These are phyloP conservation scores for Pichia sp. DNA, from an alignment of 1,139 yeast genomes.

Conservation along the genomic window DNA sequence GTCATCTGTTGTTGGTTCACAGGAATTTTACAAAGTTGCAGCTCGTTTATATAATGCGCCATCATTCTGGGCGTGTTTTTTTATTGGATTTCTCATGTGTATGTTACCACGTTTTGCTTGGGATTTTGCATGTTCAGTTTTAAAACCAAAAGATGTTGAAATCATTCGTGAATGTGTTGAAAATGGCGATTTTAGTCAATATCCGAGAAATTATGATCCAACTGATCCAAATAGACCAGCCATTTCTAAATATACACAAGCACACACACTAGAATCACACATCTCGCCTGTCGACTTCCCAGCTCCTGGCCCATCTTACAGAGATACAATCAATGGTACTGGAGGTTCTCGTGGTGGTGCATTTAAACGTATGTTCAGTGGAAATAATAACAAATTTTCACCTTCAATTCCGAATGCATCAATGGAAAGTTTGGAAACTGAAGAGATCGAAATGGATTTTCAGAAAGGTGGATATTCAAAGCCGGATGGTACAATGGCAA, in stretches of 20 bases:
- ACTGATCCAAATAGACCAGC: slow-evolving; percentile 45
- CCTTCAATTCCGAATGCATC: slow-evolving; percentile 21
- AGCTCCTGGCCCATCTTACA: slow-evolving; percentile 28
- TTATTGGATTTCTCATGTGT: slow-evolving; percentile 66
- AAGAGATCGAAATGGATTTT: slow-evolving; percentile 47
- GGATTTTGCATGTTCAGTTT: slow-evolving; percentile 57
- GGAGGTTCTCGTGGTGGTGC: slow-evolving; percentile 25
- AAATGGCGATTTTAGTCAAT: slow-evolving; percentile 47
- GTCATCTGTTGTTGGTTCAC: slow-evolving; percentile 55
- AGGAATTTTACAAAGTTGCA: slow-evolving; percentile 73
- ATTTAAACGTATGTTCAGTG: slow-evolving; percentile 22
- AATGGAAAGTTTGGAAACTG: slow-evolving; percentile 34
- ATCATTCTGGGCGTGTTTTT: slow-evolving; percentile 75
- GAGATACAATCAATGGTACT: slow-evolving; percentile 33
- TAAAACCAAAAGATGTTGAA: slow-evolving; percentile 74
- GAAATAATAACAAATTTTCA: slow-evolving; percentile 14
- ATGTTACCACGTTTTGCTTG: slow-evolving; percentile 69
- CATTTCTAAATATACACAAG: slow-evolving; percentile 46
- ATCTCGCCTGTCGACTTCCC: slow-evolving; percentile 36
- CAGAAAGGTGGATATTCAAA: slow-evolving; percentile 20
- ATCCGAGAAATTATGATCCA: slow-evolving; percentile 53
- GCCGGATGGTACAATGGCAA: slow-evolving; percentile 20
- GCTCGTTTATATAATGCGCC: slow-evolving; percentile 65
- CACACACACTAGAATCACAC: slow-evolving; percentile 58
- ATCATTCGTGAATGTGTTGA: slow-evolving; percentile 72